Percentiles rank a stretch among this genome's conserved stretches.
Conservation (phyloP, 441 rosid species). For the Cnidoscolus chayamansa region DNA sequence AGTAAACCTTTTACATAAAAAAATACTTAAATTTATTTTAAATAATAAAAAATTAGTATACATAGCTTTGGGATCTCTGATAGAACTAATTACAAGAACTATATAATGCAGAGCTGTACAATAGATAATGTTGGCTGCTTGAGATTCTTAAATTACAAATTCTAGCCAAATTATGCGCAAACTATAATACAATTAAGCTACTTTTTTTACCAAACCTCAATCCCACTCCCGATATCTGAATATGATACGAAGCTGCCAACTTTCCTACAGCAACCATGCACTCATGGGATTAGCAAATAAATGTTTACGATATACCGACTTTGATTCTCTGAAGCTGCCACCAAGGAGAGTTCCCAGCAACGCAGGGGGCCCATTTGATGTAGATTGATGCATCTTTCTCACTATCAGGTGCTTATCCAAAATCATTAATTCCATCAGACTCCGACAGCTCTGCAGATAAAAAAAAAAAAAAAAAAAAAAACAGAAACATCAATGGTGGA, state of each 20-base stretch:
- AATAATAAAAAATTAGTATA: too few species aligned
- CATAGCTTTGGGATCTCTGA: too few species aligned
- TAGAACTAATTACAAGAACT: too few species aligned
- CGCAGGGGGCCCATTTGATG: constrained; percentile 49
- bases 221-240: not conserved
- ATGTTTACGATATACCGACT: constrained; percentile 55
- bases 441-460: constrained; percentile 60
- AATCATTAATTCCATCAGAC: constrained; percentile 68
- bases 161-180: not conserved
- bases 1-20: too few species aligned
- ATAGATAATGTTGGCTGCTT: not conserved
- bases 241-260: not conserved
- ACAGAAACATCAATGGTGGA: not conserved
- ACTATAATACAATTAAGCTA: too few species aligned
- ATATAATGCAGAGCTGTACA: not conserved
- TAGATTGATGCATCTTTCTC: constrained; percentile 62
- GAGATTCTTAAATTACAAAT: not conserved
- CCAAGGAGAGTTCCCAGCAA: constrained; percentile 45
- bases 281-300: constrained; percentile 67
- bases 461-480: too few species aligned
- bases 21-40: too few species aligned
- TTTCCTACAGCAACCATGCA: constrained; percentile 31
- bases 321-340: constrained; percentile 40
- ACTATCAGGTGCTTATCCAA: constrained; percentile 59
- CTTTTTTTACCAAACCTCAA: not conserved